These are phyloP conservation scores for Russula emetica DNA, from an alignment of 768 basidiomycete genomes.

Conservation along the genomic window DNA sequence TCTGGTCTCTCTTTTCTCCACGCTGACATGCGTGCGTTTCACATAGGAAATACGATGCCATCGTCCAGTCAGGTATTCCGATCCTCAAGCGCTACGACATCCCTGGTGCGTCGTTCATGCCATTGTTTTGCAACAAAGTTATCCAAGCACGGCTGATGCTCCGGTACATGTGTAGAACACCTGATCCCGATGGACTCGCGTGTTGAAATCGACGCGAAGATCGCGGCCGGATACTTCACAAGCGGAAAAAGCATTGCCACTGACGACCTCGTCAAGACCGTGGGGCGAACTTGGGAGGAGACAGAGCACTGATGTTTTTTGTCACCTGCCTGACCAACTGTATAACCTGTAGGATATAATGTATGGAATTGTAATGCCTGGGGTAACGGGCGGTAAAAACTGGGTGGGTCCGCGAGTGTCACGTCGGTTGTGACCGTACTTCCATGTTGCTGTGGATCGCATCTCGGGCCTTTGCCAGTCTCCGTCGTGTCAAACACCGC, in stretches of 20 bases:
- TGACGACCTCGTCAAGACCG: slow-evolving; percentile 78
- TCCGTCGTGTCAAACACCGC: background rate
- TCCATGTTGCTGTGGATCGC: slow-evolving; percentile 1
- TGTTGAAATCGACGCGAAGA: slow-evolving; percentile 97
- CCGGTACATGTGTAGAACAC: slow-evolving; percentile 46
- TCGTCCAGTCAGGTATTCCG: slow-evolving; percentile 82
- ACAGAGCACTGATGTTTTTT: slow-evolving; percentile 59
- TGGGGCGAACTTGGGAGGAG: slow-evolving; percentile 88
- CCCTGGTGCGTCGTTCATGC: slow-evolving; percentile 49
- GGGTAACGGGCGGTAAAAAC: background rate
- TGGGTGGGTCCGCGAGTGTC: too few relatives aligned
- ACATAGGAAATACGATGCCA: slow-evolving; percentile 87
- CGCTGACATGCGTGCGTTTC: background rate
- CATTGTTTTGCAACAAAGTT: background rate
- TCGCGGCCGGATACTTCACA: slow-evolving; percentile 89
- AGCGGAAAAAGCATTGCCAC: slow-evolving; percentile 72
- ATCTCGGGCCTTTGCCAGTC: background rate
- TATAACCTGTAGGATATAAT: slow-evolving; percentile 5
- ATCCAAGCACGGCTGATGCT: background rate
- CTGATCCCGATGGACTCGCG: slow-evolving; percentile 86
- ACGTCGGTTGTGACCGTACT: background rate
- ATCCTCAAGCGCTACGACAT: slow-evolving; percentile 82
- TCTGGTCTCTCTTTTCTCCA: background rate
- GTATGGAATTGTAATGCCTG: slow-evolving; percentile 3
- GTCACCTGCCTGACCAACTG: background rate